Evolutionary conservation across 75 land plant species (phyloP), one percentile per base, ranked within the genome.

Genomic region (Cryptomeria japonica): DNA sequence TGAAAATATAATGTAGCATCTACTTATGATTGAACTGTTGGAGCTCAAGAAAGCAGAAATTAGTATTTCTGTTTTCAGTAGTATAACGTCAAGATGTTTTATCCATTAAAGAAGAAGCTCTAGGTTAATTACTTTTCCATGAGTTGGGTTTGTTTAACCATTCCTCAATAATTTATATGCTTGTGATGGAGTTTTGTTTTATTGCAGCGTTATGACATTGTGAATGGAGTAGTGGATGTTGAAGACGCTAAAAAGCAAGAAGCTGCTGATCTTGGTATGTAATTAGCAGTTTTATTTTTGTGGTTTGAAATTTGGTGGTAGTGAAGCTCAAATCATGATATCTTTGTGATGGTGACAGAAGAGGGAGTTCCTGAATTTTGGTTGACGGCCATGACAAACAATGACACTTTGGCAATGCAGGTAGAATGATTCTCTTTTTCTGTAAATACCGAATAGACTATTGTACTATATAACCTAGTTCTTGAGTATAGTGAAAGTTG

Each of bases 181-280:
- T 64, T 75, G 3, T 34, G 34, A 75, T 34, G 16, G 77, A 82
- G 6, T 31, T 22, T 56, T 80, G 18, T 46, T 28, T 55, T 56
- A 73, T 77, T 90, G 87, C 93, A 97, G 97, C 90, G 99, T 32
- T 93, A 87, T 84, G 97, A 97, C 19, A 94, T 97, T 86, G 99
- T 97, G 39, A 97, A 94, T 89, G 99, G 99, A 80, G 90, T 92
- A 38, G 93, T 91, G 86, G 96, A 96, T 84, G 93, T 91, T 47
- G 97, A 96, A 84, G 92, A 90, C 10, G 83, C 61, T 64, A 22
- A 64, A 61, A 25, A 0, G 70, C n/a, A 64, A 79, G 85, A 89
- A 19, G 83, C 86, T n/a, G 84, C 46, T 36, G 85, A 78, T 15
- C 93, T 88, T 70, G 93, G 89, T 89, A 86, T 37, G 84, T 46